Evolutionary conservation across 176 grass and related monocot genomes (phyloP).

Genomic region (Oryza glaberrima): DNA sequence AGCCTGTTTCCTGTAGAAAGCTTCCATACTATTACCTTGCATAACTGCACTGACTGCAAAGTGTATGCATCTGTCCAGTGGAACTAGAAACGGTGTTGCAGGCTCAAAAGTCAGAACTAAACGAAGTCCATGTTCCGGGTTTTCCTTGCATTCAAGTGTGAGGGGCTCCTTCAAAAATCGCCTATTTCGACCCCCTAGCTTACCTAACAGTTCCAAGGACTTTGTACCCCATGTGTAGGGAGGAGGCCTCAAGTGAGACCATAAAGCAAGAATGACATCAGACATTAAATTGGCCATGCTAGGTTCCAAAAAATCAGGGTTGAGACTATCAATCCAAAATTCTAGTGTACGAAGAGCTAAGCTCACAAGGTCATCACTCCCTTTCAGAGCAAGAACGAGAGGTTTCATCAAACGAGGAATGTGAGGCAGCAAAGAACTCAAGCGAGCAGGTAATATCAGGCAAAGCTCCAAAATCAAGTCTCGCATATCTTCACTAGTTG

Average conservation of each 20-base stretch:
- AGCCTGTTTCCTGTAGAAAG: constrained; percentile 94
- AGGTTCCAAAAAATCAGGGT: constrained; percentile 99
- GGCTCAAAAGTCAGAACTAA: constrained; percentile 98
- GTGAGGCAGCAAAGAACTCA: constrained; percentile 96
- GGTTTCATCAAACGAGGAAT: constrained; percentile 99
- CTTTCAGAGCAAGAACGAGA: constrained; percentile 92
- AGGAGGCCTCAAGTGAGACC: constrained; percentile 90
- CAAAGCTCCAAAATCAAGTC: constrained; percentile 94
- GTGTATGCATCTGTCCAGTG: constrained; percentile 90
- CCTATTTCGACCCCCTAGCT: constrained; percentile 91
- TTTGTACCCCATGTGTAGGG: constrained; percentile 95
- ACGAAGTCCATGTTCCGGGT: constrained; percentile 95
- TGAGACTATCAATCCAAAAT: constrained; percentile 99
- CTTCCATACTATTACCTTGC: constrained; percentile 80
- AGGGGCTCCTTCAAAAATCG: constrained; percentile 92
- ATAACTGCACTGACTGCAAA: constrained; percentile 91
- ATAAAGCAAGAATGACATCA: constrained; percentile 97
- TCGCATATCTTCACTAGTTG: constrained; percentile 85
- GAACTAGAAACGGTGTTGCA: constrained; percentile 95
- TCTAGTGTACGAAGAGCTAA: constrained; percentile 94
- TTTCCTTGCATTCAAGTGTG: constrained; percentile 94
- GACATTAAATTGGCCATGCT: constrained; percentile 99
- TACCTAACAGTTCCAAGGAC: constrained; percentile 91
- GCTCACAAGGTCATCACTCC: constrained; percentile 91
- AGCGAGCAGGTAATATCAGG: constrained; percentile 89